Percentiles rank a stretch among this genome's conserved stretches.
Conservation (phyloP, 148 eudicot species). For the Mesembryanthemum crystallinum region DNA sequence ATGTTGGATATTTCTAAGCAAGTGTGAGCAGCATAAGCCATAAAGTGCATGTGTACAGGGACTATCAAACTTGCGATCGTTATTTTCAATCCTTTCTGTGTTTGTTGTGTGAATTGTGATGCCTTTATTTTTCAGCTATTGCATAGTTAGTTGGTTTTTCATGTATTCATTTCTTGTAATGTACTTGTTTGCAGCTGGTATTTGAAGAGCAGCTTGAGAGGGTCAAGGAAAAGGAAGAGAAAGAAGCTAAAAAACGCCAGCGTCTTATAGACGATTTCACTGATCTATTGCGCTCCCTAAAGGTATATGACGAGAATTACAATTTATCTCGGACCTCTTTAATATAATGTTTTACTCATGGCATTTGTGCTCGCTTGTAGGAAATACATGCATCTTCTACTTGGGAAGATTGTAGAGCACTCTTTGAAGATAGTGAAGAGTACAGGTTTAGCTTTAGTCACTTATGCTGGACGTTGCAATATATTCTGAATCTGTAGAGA, state of each 20-base stretch:
- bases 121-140: neutral
- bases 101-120: neutral
- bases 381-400: slow-evolving; percentile 68
- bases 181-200: slow-evolving; percentile 56
- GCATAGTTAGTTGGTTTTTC: neutral
- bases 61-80: neutral
- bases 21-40: too few relatives aligned
- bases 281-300: slow-evolving; percentile 59
- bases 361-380: slow-evolving; percentile 33
- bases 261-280: slow-evolving; percentile 75
- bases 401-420: slow-evolving; percentile 79
- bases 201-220: slow-evolving; percentile 91
- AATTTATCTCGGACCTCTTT: neutral
- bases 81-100: neutral
- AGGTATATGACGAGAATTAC: slow-evolving; percentile 38
- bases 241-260: slow-evolving; percentile 89
- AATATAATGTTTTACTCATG: slow-evolving; percentile 5
- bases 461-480: slow-evolving; percentile 9
- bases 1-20: too few relatives aligned
- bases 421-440: slow-evolving; percentile 83
- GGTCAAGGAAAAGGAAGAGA: slow-evolving; percentile 91
- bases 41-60: neutral
- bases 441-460: slow-evolving; percentile 49
- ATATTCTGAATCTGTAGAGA: neutral
- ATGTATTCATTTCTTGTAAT: neutral